These are phyloP conservation scores for Fragaria ananassa DNA, from an alignment of 306 rosid genomes.

Conservation along the genomic window DNA sequence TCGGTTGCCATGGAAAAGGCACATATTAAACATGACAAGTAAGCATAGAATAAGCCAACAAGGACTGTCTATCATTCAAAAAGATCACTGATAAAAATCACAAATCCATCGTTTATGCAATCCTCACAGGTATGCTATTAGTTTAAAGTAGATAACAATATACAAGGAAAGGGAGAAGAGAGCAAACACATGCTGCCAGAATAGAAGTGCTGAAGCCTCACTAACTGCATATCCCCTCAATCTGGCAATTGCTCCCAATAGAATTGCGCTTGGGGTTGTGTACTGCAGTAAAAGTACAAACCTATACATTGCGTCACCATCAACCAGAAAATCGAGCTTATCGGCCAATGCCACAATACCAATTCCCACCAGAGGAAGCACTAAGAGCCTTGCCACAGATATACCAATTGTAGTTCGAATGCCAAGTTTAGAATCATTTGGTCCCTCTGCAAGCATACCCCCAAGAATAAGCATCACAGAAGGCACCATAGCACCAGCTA, in stretches of 20 bases:
- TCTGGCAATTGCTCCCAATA: constrained; percentile 87
- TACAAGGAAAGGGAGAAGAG: constrained; percentile 75
- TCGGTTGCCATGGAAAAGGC: neutral
- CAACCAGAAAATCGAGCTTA: constrained; percentile 54
- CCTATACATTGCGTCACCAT: constrained; percentile 54
- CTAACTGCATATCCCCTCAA: constrained; percentile 87
- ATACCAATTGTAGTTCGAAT: constrained; percentile 69
- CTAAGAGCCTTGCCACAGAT: constrained; percentile 64
- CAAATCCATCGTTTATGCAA: neutral
- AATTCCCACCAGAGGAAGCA: constrained; percentile 82
- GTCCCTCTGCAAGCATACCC: constrained; percentile 93
- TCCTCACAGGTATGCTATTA: constrained; percentile 38
- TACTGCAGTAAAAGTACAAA: constrained; percentile 81
- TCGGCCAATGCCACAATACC: constrained; percentile 57
- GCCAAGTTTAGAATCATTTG: constrained; percentile 70
- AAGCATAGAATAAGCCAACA: neutral
- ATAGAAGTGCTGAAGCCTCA: constrained; percentile 82
- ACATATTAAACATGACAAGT: neutral
- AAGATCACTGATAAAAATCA: constrained; percentile 6
- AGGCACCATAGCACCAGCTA: constrained; percentile 79
- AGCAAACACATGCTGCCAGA: constrained; percentile 88
- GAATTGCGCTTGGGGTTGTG: constrained; percentile 83
- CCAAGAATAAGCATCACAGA: constrained; percentile 89
- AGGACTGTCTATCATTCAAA: constrained; percentile 5
- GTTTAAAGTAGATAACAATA: constrained; percentile 61